These are phyloP conservation scores for Lenwebbia sp. DNA, from an alignment of 345 rosid species.

Conservation along the genomic window DNA sequence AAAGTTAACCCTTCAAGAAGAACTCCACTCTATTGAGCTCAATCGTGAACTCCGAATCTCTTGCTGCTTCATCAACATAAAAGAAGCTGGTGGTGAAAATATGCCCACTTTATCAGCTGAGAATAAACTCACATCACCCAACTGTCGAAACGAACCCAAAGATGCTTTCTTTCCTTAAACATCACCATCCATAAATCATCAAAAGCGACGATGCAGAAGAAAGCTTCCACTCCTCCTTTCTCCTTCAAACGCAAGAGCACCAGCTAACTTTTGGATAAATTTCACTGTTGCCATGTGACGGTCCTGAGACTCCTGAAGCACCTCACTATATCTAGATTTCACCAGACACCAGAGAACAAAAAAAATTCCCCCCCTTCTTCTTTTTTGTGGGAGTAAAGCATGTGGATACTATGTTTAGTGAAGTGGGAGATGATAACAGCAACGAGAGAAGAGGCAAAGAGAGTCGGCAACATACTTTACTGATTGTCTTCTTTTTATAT, in stretches of 20 bases:
- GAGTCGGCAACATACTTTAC: slow-evolving; percentile 9
- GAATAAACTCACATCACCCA: not conserved
- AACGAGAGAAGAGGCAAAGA: slow-evolving; percentile 3
- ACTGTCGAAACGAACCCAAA: slow-evolving; percentile 14
- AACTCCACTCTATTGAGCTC: not conserved
- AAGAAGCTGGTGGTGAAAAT: not conserved
- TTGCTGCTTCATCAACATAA: not conserved
- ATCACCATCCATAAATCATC: slow-evolving; percentile 5
- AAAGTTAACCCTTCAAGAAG: not conserved
- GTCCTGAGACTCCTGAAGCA: not conserved
- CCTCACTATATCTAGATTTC: not conserved
- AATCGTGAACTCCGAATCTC: not conserved
- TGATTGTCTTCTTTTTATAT: slow-evolving; percentile 3
- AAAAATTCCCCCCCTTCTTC: not conserved
- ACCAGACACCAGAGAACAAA: not conserved
- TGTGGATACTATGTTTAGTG: not conserved
- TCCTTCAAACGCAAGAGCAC: not conserved
- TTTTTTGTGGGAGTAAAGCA: not conserved
- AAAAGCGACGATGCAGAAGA: not conserved
- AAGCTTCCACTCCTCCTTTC: not conserved
- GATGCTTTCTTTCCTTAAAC: slow-evolving; percentile 10
- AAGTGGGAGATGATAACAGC: not conserved
- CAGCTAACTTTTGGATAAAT: not conserved
- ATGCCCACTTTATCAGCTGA: not conserved
- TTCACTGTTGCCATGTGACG: not conserved